Base-by-base conservation (phyloP, 164 flowering plant species). In the Vitis rupestris region DNA sequence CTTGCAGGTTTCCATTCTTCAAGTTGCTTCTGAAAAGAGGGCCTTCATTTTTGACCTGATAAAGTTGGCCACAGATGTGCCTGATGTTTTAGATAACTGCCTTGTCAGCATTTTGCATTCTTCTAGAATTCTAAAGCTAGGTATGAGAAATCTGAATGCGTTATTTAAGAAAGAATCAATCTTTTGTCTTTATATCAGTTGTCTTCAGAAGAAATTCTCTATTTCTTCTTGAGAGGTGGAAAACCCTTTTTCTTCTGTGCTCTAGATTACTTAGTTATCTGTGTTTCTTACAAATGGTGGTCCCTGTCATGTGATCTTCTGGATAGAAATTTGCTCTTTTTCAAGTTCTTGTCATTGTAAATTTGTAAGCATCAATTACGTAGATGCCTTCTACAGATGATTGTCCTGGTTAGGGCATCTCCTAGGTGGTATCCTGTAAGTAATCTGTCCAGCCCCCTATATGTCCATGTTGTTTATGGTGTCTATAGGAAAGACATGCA, bases 1-100 rank as follows among this genome's bases (percentile, higher is more conserved):
- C 70, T 73, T 72, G 60, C 94, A 95, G 98, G 98, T 95, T 59
- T 93, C 98, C 65, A 95, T 95, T 71, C 86, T 95, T 87, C 98
- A 95, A 79, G 88, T 95, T 78, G 96, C 97, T 69, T 89, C 97
- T 51, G 92, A 89, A 48, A 84, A 77, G 74, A 76, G 51, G 76
- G 99, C 83, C 67, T 91, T 85, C 77, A 84, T 95, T 71, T 57
- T 95, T 63, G 99, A 95, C 87, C 71, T 95, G 76, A 87, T 93
- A 71, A 91, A 87, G 83, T 78, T 95, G 75, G 79, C 52, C 67
- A 66, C 78, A 59, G 93, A 88, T 23, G 85, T 65, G 27, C 91
- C 97, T 50, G 74, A 71, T 44, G 65, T 72, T 70, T 70, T 96
- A 48, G 88, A 90, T 70, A 69, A 70, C 65, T 91, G 95, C 81